Evolutionary conservation across 83 land plant species (phyloP).

Genomic region (Thuja plicata): DNA sequence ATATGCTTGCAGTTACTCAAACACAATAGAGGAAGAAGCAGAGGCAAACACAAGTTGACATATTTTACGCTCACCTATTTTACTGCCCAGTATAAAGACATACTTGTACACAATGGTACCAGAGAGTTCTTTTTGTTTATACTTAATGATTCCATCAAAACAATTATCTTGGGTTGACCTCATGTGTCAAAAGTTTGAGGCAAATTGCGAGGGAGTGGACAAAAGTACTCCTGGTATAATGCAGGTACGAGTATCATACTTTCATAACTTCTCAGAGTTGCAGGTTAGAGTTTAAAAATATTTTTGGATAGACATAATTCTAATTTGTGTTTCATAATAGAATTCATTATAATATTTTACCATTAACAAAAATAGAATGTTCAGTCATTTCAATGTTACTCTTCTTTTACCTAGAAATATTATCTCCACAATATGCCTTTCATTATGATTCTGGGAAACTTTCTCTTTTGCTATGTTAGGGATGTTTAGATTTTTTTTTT

Average conservation of each 20-base stretch:
- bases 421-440: not conserved
- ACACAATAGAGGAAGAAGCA: not conserved
- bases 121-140: not conserved
- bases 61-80: not conserved
- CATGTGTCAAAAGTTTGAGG: slow-evolving; percentile 29
- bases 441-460: not conserved
- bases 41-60: not conserved
- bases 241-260: slow-evolving; percentile 9
- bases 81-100: not conserved
- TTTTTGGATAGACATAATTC: not conserved
- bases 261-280: not conserved
- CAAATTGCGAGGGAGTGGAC: slow-evolving; percentile 33
- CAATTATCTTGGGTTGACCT: slow-evolving; percentile 40
- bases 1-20: not conserved
- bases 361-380: too few species aligned
- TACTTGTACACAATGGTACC: slow-evolving; percentile 20
- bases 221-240: slow-evolving; percentile 24
- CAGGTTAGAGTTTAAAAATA: not conserved
- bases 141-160: too few species aligned
- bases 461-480: not conserved
- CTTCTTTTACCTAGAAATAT: not conserved
- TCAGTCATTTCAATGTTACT: not conserved
- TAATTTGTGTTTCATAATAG: not conserved
- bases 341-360: not conserved
- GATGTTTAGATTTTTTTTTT: not conserved